phyloP scores from a whole-genome alignment of 306 rosid genomes.

The Ormosia semicastrata region DNA sequence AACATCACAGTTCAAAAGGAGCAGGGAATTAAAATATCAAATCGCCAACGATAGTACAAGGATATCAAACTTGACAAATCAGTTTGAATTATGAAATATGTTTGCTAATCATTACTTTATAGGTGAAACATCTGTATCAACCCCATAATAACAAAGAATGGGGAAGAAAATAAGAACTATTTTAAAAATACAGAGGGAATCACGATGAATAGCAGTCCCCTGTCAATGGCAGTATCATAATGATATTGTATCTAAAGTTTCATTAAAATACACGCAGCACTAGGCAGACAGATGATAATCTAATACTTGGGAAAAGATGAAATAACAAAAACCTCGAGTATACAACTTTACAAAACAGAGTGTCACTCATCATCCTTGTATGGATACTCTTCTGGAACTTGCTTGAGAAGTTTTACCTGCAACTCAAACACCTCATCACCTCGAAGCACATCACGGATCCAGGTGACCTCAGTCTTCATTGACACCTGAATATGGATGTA shows the following conservation, averaged over 20 bases:
- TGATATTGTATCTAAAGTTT: conserved; percentile 7
- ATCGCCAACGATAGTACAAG: not conserved
- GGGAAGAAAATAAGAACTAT: not conserved
- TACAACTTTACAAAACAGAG: conserved; percentile 20
- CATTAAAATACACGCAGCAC: conserved; percentile 26
- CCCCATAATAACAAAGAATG: not conserved
- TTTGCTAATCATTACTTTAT: not conserved
- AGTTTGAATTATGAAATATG: not conserved
- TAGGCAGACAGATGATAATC: conserved; percentile 22
- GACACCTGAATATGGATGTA: conserved; percentile 59
- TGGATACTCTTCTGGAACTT: conserved; percentile 95
- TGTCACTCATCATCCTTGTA: conserved; percentile 90
- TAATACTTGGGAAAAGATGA: conserved; percentile 7
- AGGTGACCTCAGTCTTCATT: conserved; percentile 92
- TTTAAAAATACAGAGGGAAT: not conserved
- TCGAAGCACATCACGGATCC: conserved; percentile 89
- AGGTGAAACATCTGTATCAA: not conserved
- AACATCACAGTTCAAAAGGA: not conserved
- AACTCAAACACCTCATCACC: conserved; percentile 93
- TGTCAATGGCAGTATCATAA: not conserved
- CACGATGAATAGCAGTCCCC: not conserved
- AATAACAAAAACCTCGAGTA: conserved; percentile 11
- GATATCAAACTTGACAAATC: not conserved
- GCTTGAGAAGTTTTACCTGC: conserved; percentile 94
- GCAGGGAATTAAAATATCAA: not conserved